phyloP scores from a whole-genome alignment of 352 stramenopile species.

The Thalassiosira hispida region DNA sequence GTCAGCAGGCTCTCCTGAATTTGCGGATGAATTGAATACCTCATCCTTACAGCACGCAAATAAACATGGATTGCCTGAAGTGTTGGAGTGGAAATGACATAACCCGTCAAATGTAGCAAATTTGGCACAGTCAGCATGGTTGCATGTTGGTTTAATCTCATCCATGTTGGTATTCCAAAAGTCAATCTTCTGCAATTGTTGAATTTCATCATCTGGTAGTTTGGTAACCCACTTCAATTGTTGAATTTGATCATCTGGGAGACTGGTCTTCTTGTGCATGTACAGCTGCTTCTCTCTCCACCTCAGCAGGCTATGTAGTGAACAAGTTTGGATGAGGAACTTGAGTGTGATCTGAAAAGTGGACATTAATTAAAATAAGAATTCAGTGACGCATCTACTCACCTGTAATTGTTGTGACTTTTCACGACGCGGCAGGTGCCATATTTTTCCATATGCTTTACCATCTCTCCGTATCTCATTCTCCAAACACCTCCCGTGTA shows the following conservation, averaged over 20 bases:
- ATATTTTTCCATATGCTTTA: conserved; percentile 9
- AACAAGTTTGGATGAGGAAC: background rate
- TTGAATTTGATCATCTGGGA: background rate
- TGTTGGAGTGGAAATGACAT: conserved; percentile 12
- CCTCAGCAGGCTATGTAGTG: background rate
- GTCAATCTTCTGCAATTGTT: conserved; percentile 1
- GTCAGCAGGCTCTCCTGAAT: too few relatives aligned
- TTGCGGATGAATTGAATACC: background rate
- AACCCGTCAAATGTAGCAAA: conserved; percentile 16
- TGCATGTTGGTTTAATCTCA: conserved; percentile 6
- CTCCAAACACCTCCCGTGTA: background rate
- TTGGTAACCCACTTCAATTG: background rate
- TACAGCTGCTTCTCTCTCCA: conserved; percentile 10
- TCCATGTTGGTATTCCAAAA: conserved; percentile 5
- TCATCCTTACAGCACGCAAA: conserved; percentile 9
- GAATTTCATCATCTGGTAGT: background rate
- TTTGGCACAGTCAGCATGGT: background rate
- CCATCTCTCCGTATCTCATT: conserved; percentile 1
- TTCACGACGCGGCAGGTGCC: conserved; percentile 7
- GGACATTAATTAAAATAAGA: background rate
- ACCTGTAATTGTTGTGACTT: conserved; percentile 9
- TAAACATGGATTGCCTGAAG: background rate
- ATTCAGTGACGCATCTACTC: background rate
- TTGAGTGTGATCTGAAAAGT: background rate
- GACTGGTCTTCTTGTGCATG: conserved; percentile 2